phyloP scores from a whole-genome alignment of 2,329 filamentous ascomycete species.

The Aspergillus neotritici region DNA sequence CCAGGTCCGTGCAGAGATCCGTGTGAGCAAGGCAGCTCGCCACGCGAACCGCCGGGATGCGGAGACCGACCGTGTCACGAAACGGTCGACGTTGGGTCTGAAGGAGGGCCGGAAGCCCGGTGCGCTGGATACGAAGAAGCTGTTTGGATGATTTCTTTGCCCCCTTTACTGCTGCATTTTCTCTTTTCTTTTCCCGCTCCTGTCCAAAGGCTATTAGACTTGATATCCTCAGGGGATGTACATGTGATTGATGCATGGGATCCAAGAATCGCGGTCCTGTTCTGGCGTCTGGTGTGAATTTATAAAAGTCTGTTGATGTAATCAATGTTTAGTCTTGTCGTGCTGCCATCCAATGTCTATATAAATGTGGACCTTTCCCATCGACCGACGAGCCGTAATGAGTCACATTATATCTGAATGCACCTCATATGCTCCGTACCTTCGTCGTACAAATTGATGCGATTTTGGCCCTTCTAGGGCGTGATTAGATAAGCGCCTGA shows the following conservation, averaged over 20 bases:
- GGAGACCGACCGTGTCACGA: conserved; percentile 64
- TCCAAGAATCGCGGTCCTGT: conserved; percentile 25
- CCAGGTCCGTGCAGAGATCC: conserved; percentile 78
- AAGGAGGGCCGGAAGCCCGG: conserved; percentile 56
- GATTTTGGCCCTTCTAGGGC: no score
- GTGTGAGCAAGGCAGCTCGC: conserved; percentile 67
- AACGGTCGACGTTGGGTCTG: conserved; percentile 71
- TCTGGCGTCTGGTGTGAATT: conserved; percentile 29
- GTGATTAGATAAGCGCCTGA: conserved; percentile 19
- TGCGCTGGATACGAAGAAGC: conserved; percentile 67
- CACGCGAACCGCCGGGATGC: conserved; percentile 75
- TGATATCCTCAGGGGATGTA: conserved; percentile 33
- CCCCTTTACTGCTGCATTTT: conserved; percentile 13
- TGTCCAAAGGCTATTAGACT: conserved; percentile 21
- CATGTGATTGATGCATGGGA: conserved; percentile 28
- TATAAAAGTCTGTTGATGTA: conserved; percentile 14
- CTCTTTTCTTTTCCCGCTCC: conserved; percentile 14
- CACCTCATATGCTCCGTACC: no score
- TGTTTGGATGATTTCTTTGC: conserved; percentile 55
- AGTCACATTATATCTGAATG: no score
- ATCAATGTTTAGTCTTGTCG: no score
- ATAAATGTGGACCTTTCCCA: no score
- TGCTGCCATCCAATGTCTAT: no score
- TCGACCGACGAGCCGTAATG: no score
- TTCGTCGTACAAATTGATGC: no score